phyloP scores from a whole-genome alignment of 176 grass and related monocot species.

The Aegilops tauschii region DNA sequence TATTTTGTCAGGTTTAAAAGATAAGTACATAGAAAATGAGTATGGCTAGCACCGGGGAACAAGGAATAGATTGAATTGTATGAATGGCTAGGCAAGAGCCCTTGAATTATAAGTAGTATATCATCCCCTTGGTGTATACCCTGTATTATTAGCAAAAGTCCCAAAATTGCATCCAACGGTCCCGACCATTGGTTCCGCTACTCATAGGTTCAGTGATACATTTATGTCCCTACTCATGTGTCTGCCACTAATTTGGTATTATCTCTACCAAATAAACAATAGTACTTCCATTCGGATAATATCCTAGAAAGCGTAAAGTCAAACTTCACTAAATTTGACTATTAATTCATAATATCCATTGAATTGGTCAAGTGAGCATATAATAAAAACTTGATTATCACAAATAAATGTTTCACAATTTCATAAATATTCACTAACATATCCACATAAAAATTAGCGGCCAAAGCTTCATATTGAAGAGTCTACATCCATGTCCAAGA shows the following conservation, averaged over 20 bases:
- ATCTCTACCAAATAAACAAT: neutral
- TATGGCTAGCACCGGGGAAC: neutral
- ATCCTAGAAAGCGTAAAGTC: neutral
- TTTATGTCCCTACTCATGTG: neutral
- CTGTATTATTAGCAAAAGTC: neutral
- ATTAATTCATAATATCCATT: neutral
- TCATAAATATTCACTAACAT: neutral
- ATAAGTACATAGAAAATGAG: neutral
- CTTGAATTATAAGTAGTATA: neutral
- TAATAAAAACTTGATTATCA: neutral
- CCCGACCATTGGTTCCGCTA: neutral
- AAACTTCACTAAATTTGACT: neutral
- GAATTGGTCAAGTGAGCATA: neutral
- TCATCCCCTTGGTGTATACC: neutral
- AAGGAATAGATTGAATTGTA: neutral
- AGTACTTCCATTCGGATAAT: neutral
- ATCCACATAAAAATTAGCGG: neutral
- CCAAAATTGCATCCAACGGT: neutral
- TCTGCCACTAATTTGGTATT: neutral
- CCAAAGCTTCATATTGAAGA: neutral
- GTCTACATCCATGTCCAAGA: neutral
- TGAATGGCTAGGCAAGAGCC: neutral
- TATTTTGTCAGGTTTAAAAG: neutral
- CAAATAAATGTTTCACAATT: neutral
- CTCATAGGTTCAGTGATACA: neutral